Base-by-base conservation (phyloP, 176 grass and related monocot genomes). In the Paspalum notatum region DNA sequence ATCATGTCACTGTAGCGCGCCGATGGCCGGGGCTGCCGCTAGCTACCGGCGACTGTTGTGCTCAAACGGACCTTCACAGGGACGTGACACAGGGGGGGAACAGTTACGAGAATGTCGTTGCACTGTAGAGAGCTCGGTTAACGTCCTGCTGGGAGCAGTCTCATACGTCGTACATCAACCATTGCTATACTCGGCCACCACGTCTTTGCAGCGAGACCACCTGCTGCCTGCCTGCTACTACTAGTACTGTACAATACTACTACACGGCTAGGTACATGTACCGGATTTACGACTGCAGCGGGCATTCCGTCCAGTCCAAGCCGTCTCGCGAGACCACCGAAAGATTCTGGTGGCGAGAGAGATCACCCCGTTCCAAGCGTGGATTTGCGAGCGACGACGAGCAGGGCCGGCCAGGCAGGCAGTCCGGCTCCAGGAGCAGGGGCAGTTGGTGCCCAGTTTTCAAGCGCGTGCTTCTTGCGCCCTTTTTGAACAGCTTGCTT, bases 401-500 rank as follows among this genome's bases (percentile, higher is more conserved):
- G n/a, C n/a, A n/a, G n/a, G n/a, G n/a, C n/a, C n/a, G n/a, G 16
- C 17, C 17, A 2, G 6, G 20, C 42, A 2, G 8, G 4, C 5
- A 12, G 12, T 2, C 42, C 42, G 22, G 66, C 21, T 27, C 24
- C 58, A 71, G 22, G 3, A 9, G 68, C 37, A 18, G 15, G 1
- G 1, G 27, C 2, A 27, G 57, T 12, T 12, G 57, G 17, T 18
- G 4, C 74, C 55, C 40, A 61, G 7, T 56, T 68, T 56, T 80
- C 77, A 80, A 68, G 63, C 77, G 63, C 63, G 63, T 68, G 77
- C 77, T n/a, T 7, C 9, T 51, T 40, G 77, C 37, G 2, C 49
- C 49, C 63, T 80, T 80, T 80, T 80, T 56, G 49, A 80, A 80
- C 77, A 42, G 39, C 26, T 32, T 22, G 72, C 20, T 25, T 79